Conservation (phyloP, 257 asterid genomes). For the Solanum chilense region DNA sequence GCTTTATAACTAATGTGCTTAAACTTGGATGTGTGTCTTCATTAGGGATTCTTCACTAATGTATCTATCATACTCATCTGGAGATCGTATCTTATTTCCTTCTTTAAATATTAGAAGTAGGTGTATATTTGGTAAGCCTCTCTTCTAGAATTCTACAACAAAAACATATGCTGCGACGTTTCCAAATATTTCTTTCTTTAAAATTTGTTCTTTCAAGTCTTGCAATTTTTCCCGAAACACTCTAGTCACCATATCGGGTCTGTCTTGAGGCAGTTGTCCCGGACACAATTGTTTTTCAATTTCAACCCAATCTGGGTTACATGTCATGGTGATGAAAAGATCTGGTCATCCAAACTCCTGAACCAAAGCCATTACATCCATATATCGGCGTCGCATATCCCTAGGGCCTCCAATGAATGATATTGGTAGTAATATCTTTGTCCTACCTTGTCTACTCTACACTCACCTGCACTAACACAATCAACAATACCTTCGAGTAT, state of each 20-base stretch:
- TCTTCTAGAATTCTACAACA: background rate
- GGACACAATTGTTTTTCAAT: background rate
- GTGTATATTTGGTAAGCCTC: background rate
- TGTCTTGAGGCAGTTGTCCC: background rate
- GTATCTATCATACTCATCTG: background rate
- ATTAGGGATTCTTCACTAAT: background rate
- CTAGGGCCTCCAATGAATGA: background rate
- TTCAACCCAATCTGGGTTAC: background rate
- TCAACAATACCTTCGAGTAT: background rate
- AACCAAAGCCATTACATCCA: background rate
- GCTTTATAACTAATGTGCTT: too few relatives aligned
- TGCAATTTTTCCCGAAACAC: background rate
- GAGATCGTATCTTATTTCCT: background rate
- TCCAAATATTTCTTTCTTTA: background rate
- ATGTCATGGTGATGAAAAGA: background rate
- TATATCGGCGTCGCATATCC: background rate
- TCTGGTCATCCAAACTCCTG: background rate
- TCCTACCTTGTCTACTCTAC: background rate
- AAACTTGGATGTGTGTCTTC: background rate
- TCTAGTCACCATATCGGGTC: background rate
- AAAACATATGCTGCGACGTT: background rate
- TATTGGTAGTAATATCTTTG: background rate
- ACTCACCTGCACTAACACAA: background rate
- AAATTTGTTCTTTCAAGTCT: background rate
- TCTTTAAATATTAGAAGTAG: background rate